Evolutionary conservation across 2,329 filamentous ascomycete genomes (phyloP), one percentile per base, ranked within the genome.

Genomic region (Dendrostoma leiphaemia): DNA sequence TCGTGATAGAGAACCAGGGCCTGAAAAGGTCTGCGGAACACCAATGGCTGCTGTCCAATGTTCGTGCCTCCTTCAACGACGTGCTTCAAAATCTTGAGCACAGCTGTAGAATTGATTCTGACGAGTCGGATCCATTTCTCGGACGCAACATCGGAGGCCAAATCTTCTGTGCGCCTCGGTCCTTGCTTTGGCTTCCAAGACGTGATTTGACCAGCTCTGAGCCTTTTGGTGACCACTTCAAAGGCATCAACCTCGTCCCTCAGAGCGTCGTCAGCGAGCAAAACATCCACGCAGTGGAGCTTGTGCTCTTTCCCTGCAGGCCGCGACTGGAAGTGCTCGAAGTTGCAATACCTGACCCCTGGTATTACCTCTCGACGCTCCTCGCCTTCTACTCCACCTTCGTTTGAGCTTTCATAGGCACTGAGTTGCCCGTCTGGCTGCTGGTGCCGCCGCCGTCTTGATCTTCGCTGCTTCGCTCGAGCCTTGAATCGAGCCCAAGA

Each of bases 81-180:
- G 1, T 41, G 8, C 17, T 4, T n/a, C 12, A 50, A 3, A 2
- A 23, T 1, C 12, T 15, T 6, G 19, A 51, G 9, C n/a, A 51
- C 48, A 28, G 13, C 37, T 3, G 0, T 17, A 1, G 48, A 51
- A 24, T 51, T 51, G 26, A 51, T 34, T 5, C 48, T 19, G 1
- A 51, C 28, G 4, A 9, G 19, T 24, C 48, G 29, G n/a, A 51
- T 44, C 21, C 38, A 51, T 23, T 51, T 51, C 13, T 29, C 15
- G 0, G 6, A 21, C 2, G 1, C 9, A 1, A 8, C 3, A 5
- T 24, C 9, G 3, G 37, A 6, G n/a, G 2, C 19, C 0, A 9
- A 2, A 1, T 19, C 12, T 24, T 4, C 17, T 0, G 3, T 4
- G n/a, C n/a, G n/a, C 17, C 10, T n/a, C 1, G 35, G 1, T 9